These are phyloP conservation scores for Corymbia maculata DNA, from an alignment of 345 rosid species.

Conservation along the genomic window DNA sequence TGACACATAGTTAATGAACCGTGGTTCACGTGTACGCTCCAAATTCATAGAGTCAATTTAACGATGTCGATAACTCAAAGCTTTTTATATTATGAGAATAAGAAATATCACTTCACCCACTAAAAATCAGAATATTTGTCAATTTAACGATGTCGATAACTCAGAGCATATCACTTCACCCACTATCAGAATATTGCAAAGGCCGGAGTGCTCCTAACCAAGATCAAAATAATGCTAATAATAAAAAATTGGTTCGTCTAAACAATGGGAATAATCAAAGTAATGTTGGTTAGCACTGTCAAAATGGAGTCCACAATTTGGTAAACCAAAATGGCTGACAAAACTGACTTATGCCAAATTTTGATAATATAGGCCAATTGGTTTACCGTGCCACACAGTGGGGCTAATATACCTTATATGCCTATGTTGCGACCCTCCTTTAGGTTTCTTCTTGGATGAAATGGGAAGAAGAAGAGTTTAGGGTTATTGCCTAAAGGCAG, in stretches of 20 bases:
- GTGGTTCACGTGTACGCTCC: not conserved
- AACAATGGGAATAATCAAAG: not conserved
- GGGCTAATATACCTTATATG: not conserved
- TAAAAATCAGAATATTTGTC: not conserved
- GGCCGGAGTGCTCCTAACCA: not conserved
- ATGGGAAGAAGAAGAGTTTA: not conserved
- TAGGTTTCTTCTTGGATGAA: not conserved
- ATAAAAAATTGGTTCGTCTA: not conserved
- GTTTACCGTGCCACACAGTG: not conserved
- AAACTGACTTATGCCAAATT: not conserved
- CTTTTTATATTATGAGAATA: too few relatives aligned
- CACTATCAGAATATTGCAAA: not conserved
- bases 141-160: not conserved
- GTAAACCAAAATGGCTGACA: not conserved
- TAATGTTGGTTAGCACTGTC: not conserved
- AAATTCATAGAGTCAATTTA: not conserved
- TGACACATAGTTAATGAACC: not conserved
- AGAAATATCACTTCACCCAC: not conserved
- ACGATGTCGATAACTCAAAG: not conserved
- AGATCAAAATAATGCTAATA: not conserved
- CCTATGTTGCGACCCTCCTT: not conserved
- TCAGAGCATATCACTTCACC: not conserved
- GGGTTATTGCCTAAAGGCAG: not conserved
- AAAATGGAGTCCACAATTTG: not conserved
- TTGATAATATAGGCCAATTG: not conserved